phyloP scores from a whole-genome alignment of 768 basidiomycete species.

The Amanita phalloides region DNA sequence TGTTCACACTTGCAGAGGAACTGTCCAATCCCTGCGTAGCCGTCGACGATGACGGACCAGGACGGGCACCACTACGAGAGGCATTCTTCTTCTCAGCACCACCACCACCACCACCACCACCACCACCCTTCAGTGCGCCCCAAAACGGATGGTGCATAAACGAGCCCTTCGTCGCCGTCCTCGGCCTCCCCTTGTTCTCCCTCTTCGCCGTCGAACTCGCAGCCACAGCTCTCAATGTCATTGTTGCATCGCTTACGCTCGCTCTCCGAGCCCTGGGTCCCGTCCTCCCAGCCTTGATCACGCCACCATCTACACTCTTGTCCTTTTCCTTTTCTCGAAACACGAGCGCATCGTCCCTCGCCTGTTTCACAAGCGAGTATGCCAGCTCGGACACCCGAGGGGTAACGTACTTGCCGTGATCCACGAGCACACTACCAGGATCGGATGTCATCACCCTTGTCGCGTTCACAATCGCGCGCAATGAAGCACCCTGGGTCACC shows the following conservation, averaged over 20 bases:
- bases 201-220: not conserved
- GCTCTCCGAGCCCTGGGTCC: not conserved
- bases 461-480: slow-evolving; percentile 72
- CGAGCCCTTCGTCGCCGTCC: not conserved
- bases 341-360: slow-evolving; percentile 51
- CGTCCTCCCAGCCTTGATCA: not conserved
- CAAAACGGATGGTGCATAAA: slow-evolving; percentile 2
- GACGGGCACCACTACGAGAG: not conserved
- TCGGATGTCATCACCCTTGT: slow-evolving; percentile 84
- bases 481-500: slow-evolving; percentile 48
- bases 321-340: slow-evolving; percentile 40
- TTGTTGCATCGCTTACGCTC: slow-evolving; percentile 1
- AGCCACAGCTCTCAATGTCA: not conserved
- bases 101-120: not conserved
- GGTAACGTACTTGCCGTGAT: slow-evolving; percentile 56
- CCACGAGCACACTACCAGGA: slow-evolving; percentile 60
- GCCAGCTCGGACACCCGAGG: slow-evolving; percentile 54
- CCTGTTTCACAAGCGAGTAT: slow-evolving; percentile 53
- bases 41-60: not conserved
- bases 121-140: not conserved
- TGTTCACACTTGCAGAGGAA: not conserved
- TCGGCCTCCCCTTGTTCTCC: not conserved
- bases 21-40: not conserved
- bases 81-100: not conserved
- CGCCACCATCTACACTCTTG: not conserved